Evolutionary conservation across 768 basidiomycete genomes (phyloP).

Genomic region (Xerocomellus intermedius): DNA sequence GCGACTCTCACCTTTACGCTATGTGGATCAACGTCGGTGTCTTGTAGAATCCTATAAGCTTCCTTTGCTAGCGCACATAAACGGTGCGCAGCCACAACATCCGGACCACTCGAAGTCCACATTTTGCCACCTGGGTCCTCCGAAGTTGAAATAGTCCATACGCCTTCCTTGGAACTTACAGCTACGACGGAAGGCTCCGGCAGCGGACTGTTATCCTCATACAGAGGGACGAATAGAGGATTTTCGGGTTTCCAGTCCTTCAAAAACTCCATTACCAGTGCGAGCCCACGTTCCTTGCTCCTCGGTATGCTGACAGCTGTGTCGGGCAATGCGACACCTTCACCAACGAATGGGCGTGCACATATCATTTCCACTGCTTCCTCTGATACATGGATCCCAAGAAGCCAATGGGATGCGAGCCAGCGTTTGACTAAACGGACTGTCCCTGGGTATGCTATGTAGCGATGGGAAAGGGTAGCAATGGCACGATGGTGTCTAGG

Average conservation of each 20-base stretch:
- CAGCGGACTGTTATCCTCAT: constrained; percentile 30
- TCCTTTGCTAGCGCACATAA: constrained; percentile 73
- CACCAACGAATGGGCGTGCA: constrained; percentile 72
- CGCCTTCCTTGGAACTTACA: constrained; percentile 40
- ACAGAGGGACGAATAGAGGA: constrained; percentile 73
- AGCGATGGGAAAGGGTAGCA: constrained; percentile 74
- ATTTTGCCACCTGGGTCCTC: constrained; percentile 68
- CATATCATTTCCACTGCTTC: constrained; percentile 87
- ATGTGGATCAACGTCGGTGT: constrained; percentile 47
- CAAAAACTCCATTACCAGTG: constrained; percentile 67
- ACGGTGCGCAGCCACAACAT: constrained; percentile 70
- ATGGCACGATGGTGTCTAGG: constrained; percentile 87
- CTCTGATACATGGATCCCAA: constrained; percentile 66
- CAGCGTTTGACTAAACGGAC: constrained; percentile 90
- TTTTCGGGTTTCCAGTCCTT: constrained; percentile 83
- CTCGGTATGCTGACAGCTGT: constrained; percentile 52
- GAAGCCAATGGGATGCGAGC: constrained; percentile 87
- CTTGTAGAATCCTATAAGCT: constrained; percentile 58
- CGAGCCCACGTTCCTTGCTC: constrained; percentile 81
- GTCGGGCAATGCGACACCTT: constrained; percentile 31
- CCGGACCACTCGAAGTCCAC: constrained; percentile 73
- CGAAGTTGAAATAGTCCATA: constrained; percentile 81
- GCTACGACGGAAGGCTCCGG: constrained; percentile 24
- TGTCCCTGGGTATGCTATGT: constrained; percentile 77
- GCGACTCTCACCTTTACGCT: constrained; percentile 55